Evolutionary conservation across 2,329 filamentous ascomycete species (phyloP), one percentile per base, ranked within the genome.

Genomic region (Colletotrichum eleusines): DNA sequence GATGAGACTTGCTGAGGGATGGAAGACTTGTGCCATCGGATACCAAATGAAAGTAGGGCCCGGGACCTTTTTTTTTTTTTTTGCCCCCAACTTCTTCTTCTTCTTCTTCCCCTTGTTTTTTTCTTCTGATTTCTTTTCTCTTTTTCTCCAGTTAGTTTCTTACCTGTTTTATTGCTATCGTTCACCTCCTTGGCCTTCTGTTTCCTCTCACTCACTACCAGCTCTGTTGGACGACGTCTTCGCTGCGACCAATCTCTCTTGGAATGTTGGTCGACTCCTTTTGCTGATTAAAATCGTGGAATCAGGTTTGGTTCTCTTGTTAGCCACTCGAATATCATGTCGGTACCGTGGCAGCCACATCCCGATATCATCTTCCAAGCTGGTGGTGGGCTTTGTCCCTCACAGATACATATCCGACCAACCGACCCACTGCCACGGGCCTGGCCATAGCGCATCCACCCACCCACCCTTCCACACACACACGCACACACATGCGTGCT

Each of bases 381-480:
- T 40, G 8, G 12, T 14, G 18, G 16, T 55, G 33, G 61, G 48
- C 48, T 14, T n/a, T 11, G 16, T n/a, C n/a, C 23, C 16, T 35
- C 26, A 11, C 38, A 11, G 50, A 23, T 38, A 11, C 26, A 5
- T 16, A 38, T 23, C 33, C 35, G 12, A 11, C 59, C 16, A 61
- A 61, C 46, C 44, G 28, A 61, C 46, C 44, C 28, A 61, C n/a
- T 23, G 44, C n/a, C n/a, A 31, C 12, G 8, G 35, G 58, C 16
- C 28, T 8, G 28, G 50, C 50, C 35, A 18, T 35, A 57, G 53
- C 53, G 51, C 51, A 55, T n/a, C n/a, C n/a, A n/a, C n/a, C n/a
- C n/a, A n/a, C n/a, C n/a, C n/a, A n/a, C n/a, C n/a, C n/a, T n/a
- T n/a, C n/a, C n/a, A n/a, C n/a, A n/a, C n/a, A n/a, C n/a, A n/a